A percentile compares a stretch with the other conserved stretches of the same genome.
phyloP scores from a whole-genome alignment of 495 filamentous ascomycete genomes.

The Penicillium samsonianum region DNA sequence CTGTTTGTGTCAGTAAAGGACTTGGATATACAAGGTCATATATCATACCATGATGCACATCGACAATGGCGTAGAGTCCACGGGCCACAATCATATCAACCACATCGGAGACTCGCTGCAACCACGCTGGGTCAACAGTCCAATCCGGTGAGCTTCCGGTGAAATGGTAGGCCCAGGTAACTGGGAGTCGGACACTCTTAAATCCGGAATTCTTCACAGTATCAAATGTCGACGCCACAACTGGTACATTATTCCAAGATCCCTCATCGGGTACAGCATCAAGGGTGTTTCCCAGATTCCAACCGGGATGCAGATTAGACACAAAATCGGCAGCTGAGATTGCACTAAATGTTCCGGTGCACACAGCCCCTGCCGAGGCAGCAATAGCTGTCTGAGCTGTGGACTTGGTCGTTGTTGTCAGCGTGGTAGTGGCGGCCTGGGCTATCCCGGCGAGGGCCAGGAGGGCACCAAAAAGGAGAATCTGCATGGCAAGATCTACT shows the following conservation, averaged over 20 bases:
- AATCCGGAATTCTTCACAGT: slow-evolving; percentile 56
- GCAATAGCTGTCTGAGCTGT: slow-evolving; percentile 14
- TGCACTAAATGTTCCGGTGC: slow-evolving; percentile 38
- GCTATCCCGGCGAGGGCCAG: slow-evolving; percentile 11
- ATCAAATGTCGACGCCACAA: slow-evolving; percentile 51
- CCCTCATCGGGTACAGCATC: slow-evolving; percentile 60
- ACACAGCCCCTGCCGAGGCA: slow-evolving; percentile 18
- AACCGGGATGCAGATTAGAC: slow-evolving; percentile 40
- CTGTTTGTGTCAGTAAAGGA: slow-evolving; percentile 15
- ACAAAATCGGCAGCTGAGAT: slow-evolving; percentile 42
- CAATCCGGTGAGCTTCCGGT: slow-evolving; percentile 50
- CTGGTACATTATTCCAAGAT: slow-evolving; percentile 57
- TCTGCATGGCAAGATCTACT: slow-evolving; percentile 10
- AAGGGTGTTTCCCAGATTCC: slow-evolving; percentile 56
- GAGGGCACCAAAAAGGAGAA: slow-evolving; percentile 13
- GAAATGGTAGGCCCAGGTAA: slow-evolving; percentile 63
- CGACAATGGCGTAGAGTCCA: slow-evolving; percentile 55
- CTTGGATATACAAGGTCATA: not conserved
- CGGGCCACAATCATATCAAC: slow-evolving; percentile 56
- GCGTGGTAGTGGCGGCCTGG: slow-evolving; percentile 17
- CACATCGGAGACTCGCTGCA: slow-evolving; percentile 61
- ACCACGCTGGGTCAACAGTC: slow-evolving; percentile 55
- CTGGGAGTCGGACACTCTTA: slow-evolving; percentile 60
- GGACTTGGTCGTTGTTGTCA: too few species aligned
- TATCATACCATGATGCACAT: slow-evolving; percentile 56